Conservation (phyloP, 768 basidiomycete genomes). For the Hygrophorus pudorinus region DNA sequence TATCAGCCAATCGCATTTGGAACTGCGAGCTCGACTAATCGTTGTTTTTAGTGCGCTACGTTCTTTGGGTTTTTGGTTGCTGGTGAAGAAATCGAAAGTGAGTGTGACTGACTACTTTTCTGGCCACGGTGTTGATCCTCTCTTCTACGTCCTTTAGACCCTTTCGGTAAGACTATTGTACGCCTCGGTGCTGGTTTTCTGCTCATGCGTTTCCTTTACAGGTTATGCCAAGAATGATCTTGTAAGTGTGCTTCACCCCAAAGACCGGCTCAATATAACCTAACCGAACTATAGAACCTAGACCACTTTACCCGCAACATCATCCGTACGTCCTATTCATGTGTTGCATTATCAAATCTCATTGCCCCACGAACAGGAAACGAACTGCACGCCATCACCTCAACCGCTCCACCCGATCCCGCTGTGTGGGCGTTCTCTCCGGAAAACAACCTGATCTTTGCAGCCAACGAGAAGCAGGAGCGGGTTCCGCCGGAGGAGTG, state of each 20-base stretch:
- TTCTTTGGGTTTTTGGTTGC: constrained; percentile 70
- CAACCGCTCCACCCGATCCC: constrained; percentile 49
- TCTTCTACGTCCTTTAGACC: constrained; percentile 21
- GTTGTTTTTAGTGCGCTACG: background rate
- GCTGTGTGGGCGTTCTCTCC: constrained; percentile 49
- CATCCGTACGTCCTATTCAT: constrained; percentile 36
- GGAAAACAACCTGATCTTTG: constrained; percentile 50
- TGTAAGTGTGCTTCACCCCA: constrained; percentile 22
- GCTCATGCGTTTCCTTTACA: constrained; percentile 10
- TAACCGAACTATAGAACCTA: constrained; percentile 38
- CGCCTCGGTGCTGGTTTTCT: background rate
- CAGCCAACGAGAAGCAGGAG: constrained; percentile 24
- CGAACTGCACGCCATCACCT: constrained; percentile 55
- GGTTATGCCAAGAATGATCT: constrained; percentile 71
- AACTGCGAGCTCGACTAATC: constrained; percentile 1
- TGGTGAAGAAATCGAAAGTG: constrained; percentile 69
- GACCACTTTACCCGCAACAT: constrained; percentile 66
- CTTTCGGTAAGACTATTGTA: constrained; percentile 20
- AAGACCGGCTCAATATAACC: constrained; percentile 1
- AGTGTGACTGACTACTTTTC: constrained; percentile 16
- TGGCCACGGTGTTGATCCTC: background rate
- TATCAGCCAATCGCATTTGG: constrained; percentile 4
- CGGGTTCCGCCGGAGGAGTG: constrained; percentile 39
- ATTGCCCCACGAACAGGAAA: constrained; percentile 26
- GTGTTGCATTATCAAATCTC: constrained; percentile 2